phyloP scores from a whole-genome alignment of 306 rosid genomes.

The cucumber (Cucumis sativus) region Cucumber_9930_V3 NC_026655.2:12080001-12080500 shows the following conservation, averaged over 20 bases:
- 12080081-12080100: not conserved
- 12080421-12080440: not conserved
- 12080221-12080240: constrained; percentile 97
- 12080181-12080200: constrained; percentile 73
- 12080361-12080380: not conserved
- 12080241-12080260: constrained; percentile 90
- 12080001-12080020: not conserved
- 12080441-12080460: not conserved
- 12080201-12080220: constrained; percentile 96
- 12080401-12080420: not conserved
- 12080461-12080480: not conserved
- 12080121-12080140: not conserved
- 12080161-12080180: not conserved
- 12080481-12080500: constrained; percentile 52
- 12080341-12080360: not conserved
- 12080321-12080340: constrained; percentile 26
- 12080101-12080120: not conserved
- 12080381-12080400: not conserved
- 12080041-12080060: not conserved
- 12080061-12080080: not conserved
- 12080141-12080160: not conserved
- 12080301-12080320: constrained; percentile 33
- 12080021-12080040: not conserved
- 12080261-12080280: constrained; percentile 84
- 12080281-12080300: constrained; percentile 85